Conservation (phyloP, 805 yeast genomes). For the Ogataea sp. region DNA sequence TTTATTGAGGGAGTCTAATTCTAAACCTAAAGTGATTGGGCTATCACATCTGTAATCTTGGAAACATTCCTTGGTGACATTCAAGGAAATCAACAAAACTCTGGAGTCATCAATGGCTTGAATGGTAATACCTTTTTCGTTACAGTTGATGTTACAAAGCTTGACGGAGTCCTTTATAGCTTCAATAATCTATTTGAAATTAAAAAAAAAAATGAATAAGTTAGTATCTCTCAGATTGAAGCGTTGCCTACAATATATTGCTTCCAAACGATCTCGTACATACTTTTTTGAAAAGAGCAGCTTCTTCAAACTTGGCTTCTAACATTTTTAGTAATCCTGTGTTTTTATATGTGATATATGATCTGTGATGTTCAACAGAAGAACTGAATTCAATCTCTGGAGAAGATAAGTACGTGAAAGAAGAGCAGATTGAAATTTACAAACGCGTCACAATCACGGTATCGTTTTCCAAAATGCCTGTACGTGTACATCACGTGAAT, state of each 20-base stretch:
- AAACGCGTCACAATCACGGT: no score
- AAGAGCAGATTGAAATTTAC: not conserved
- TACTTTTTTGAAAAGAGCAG: conserved; percentile 78
- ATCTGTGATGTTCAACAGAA: no score
- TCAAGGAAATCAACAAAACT: conserved; percentile 81
- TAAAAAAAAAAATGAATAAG: not conserved
- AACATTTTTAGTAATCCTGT: conserved; percentile 58
- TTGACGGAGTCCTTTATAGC: conserved; percentile 92
- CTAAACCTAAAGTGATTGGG: conserved; percentile 85
- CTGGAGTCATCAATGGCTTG: conserved; percentile 98
- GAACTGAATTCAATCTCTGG: no score
- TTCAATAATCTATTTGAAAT: conserved; percentile 56
- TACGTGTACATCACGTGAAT: no score
- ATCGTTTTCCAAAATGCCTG: no score
- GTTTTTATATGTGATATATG: not conserved
- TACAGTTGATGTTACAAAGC: conserved; percentile 93
- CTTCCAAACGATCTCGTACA: no score
- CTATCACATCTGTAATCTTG: conserved; percentile 92
- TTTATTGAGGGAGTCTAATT: conserved; percentile 78
- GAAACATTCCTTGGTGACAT: conserved; percentile 84
- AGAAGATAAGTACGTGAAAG: no score
- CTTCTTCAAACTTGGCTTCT: conserved; percentile 95
- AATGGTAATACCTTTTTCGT: conserved; percentile 89
- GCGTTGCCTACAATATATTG: no score
- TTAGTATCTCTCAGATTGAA: not conserved